Base-by-base conservation (phyloP, 2,329 filamentous ascomycete genomes). In the Neoascochyta sp. region DNA sequence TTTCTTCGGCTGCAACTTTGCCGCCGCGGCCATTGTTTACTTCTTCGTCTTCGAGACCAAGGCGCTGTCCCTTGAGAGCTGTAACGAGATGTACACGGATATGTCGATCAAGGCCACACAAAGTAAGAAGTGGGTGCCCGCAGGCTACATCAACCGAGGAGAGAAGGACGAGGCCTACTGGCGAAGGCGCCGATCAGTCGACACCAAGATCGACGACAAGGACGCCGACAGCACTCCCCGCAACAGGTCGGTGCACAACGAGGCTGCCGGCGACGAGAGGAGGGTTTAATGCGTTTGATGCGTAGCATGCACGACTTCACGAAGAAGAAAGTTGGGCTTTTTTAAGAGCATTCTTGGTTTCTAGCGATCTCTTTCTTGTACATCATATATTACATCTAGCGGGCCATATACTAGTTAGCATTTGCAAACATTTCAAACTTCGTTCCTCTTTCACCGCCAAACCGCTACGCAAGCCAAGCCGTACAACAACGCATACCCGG, bases 1-100 rank as follows among this genome's bases (percentile, higher is more conserved):
- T 22, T 60, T 62, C 49, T 59, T 54, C 28, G 57, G 44, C n/a
- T 58, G 52, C 35, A 59, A 59, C 37, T 46, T 62, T 12, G 43
- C 45, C 10, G 54, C 52, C 7, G 54, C 54, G 1, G 34, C 44
- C 8, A 30, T 57, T 9, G 45, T 59, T 13, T 61, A 54, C 45
- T 55, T 62, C 45, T 61, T 60, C 45, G 38, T 61, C 7, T 60
- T 52, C 40, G 57, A 62, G 34, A 56, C 54, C 14, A 57, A 56
- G 31, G 42, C 53, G 4, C 29, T 58, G 17, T 53, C 50, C n/a
- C 49, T 62, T n/a, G 57, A 62, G 41, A 55, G 52, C 16, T 50
- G 60, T 16, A 56, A 62, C 30, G 41, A 50, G 26, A 60, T 61
- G 57, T 62, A 62, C 49, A 54, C 50, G 9, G 47, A 53, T 15